Percentiles rank a stretch among this genome's conserved stretches.
phyloP scores from a whole-genome alignment of 257 asterid species.

The Plectranthus barbatus region DNA sequence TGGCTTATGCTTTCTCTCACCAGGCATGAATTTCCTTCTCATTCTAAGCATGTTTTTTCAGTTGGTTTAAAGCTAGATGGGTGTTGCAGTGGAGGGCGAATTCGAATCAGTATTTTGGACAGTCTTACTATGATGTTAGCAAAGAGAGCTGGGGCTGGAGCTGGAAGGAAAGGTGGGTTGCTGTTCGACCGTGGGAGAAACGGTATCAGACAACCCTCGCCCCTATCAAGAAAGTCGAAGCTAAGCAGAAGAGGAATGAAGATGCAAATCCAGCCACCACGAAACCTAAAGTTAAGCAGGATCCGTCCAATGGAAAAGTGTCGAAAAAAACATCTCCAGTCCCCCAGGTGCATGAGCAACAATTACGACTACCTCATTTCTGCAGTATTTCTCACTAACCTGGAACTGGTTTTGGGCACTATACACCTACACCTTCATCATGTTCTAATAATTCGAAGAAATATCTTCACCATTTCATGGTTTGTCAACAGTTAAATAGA shows the following conservation, averaged over 20 bases:
- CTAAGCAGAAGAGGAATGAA: slow-evolving; percentile 23
- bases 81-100: slow-evolving; percentile 61
- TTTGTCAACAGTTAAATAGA: not conserved
- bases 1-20: slow-evolving; percentile 78
- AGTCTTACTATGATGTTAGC: slow-evolving; percentile 61
- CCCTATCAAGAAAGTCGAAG: slow-evolving; percentile 27
- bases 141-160: slow-evolving; percentile 89
- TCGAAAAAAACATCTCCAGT: slow-evolving; percentile 18
- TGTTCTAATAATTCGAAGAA: not conserved
- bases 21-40: slow-evolving; percentile 33
- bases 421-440: not conserved
- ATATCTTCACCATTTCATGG: not conserved
- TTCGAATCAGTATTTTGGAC: slow-evolving; percentile 51
- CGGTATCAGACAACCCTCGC: slow-evolving; percentile 28
- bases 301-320: slow-evolving; percentile 16
- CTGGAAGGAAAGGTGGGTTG: slow-evolving; percentile 74
- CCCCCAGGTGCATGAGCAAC: slow-evolving; percentile 8
- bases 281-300: slow-evolving; percentile 12
- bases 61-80: not conserved
- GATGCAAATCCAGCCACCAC: slow-evolving; percentile 9
- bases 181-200: slow-evolving; percentile 73
- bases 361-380: not conserved
- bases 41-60: not conserved
- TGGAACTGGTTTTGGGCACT: not conserved
- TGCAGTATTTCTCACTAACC: too few species aligned